phyloP scores from a whole-genome alignment of 2,329 filamentous ascomycete species.

The Zymoseptoria crescenta region DNA sequence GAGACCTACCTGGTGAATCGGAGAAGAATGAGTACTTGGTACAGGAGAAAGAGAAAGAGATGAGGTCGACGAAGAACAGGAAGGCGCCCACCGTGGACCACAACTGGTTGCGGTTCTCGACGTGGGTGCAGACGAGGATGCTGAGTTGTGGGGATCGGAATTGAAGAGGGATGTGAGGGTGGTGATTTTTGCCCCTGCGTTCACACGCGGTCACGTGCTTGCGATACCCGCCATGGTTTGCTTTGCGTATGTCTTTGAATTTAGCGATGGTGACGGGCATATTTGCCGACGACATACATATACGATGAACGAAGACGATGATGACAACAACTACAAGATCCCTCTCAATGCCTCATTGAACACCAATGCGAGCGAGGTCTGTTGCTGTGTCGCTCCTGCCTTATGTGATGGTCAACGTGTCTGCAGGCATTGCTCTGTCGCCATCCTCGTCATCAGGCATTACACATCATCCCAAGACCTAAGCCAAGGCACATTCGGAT shows the following conservation, averaged over 20 bases:
- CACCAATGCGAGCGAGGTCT: not conserved
- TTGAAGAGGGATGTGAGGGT: not conserved
- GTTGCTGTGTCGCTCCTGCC: not conserved
- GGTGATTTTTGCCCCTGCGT: not conserved
- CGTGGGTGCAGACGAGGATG: conserved; percentile 49
- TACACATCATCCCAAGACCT: not conserved
- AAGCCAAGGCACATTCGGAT: not conserved
- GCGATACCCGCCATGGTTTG: not conserved
- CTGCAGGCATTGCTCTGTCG: not conserved
- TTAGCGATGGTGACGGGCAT: not conserved
- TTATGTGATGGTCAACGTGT: not conserved
- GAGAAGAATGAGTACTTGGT: conserved; percentile 15
- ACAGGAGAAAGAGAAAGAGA: not conserved
- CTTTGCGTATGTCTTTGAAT: not conserved
- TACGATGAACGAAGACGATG: not conserved
- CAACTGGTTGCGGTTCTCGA: conserved; percentile 48
- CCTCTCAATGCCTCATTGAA: not conserved
- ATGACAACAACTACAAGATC: not conserved
- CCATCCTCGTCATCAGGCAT: not conserved
- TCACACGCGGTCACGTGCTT: not conserved
- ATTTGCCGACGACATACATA: not conserved
- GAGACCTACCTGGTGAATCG: conserved; percentile 18
- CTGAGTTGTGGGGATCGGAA: conserved; percentile 38
- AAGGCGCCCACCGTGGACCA: conserved; percentile 5
- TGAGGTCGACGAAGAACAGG: not conserved